Base-by-base conservation (phyloP, 139 green algal genomes). In the Trebouxia sp. region DNA sequence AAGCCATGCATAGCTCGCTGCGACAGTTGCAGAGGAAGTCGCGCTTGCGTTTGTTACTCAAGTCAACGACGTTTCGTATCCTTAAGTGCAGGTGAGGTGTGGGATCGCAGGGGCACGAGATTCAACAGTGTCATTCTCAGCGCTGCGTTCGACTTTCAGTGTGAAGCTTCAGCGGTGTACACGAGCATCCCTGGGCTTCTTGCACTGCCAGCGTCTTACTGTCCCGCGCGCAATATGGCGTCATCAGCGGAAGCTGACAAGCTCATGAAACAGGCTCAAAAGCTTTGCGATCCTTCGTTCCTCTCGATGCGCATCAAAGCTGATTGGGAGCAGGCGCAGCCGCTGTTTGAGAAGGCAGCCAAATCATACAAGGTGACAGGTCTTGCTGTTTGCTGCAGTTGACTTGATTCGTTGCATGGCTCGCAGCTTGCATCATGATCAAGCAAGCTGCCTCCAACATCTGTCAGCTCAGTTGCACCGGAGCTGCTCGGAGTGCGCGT, bases 271-370 rank as follows among this genome's bases (percentile, higher is more conserved):
- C 88, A 94, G 66, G 91, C 85, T 4, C 82, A 87, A 10, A 92
- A 91, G 78, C 80, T 38, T 15, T 77, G 78, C 28, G 39, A 65
- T 37, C 62, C 42, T 11, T 82, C 58, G 6, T 76, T 96, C 22
- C 45, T 96, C 17, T 79, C 87, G 12, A 75, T 96, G 7, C 87
- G 92, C 0, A 53, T 96, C 10, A 92, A 91, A 62, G 85, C 88
- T 3, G 90, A 95, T 65, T 96, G 93, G 93, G 87, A 92, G 39
- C 58, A 70, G 5, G 91, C 92, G 4, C 90, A 86, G n/a, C 92
- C 92, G 9, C 55, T 96, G 37, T 91, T 90, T 50, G 92, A 96
- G 43, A 83, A 80, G 2, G 93, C 93, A 3, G 91, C 88, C 28
- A 37, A 89, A 26, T 50, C 90, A 4, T 97, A 89, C 81, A 94